Base-by-base conservation (phyloP, 2,329 filamentous ascomycete species). In the Harringtonia lauricola region DNA sequence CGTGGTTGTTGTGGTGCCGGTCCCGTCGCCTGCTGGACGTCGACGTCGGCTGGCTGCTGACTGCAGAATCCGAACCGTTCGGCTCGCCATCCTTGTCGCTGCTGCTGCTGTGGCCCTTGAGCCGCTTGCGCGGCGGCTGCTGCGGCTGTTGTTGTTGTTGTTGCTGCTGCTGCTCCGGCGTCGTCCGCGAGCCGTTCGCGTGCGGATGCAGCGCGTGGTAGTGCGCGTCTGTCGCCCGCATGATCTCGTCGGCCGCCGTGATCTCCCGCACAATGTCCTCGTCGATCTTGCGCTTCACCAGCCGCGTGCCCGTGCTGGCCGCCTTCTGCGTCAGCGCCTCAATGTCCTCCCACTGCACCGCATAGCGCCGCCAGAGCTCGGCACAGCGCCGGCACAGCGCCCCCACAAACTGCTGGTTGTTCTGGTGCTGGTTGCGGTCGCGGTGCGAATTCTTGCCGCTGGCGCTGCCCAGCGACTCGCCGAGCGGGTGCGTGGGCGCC, bases 331-430 rank as follows among this genome's bases (percentile, higher is more conserved):
- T 78, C 31, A 95, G 76, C 55, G 96, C 90, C 35, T 96, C 92
- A 14, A 88, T 75, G 52, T 94, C 86, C 61, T 96, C 92, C 80
- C 87, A 98, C 52, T 94, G 86, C 49, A 98, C 87, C 15, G 83
- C 90, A 61, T 98, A 98, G 51, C 90, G 86, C 40, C 92, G 82
- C 92, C 92, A 98, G 9, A 98, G 69, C 55, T 92, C 81, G 22
- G 89, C 89, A 57, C 92, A 98, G 47, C 90, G 80, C 46, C 88
- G 75, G 59, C 92, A 98, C 5, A 98, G 73, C 4, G 90, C 89
- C 39, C 89, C 74, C 17, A 94, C 76, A 30, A 83, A 79, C 53
- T 83, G 79, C 44, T 49, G 47, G 17, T 21, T 44, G 35, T 37
- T 49, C 34, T 47, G 47, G 24, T 38, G 39, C 15, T 72, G 69